phyloP scores from a whole-genome alignment of 305 asterid species.

The Fraxinus floribunda region DNA sequence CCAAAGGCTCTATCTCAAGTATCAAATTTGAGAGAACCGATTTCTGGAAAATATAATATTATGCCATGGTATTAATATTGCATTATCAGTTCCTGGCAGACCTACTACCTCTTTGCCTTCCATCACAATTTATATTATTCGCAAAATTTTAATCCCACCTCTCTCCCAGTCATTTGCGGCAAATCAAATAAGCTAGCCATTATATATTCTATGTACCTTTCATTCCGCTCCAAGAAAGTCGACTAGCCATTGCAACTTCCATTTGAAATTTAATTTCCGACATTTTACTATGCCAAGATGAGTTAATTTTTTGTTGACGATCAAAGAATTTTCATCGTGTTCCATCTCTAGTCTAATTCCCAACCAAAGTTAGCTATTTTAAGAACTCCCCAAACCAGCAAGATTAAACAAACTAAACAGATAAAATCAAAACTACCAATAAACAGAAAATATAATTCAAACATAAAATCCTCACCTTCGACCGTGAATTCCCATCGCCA shows the following conservation, averaged over 20 bases:
- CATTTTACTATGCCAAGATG: not conserved
- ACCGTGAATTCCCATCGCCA: constrained; percentile 38
- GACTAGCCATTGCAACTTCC: not conserved
- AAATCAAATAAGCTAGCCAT: constrained; percentile 9
- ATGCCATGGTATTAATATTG: not conserved
- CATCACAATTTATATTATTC: not conserved
- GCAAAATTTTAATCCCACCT: not conserved
- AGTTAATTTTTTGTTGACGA: not conserved
- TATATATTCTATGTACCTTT: not conserved
- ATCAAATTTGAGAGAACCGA: constrained; percentile 56
- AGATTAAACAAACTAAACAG: not conserved
- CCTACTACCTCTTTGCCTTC: not conserved
- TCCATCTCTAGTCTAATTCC: not conserved
- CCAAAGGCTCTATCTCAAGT: constrained; percentile 88
- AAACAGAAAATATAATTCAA: not conserved
- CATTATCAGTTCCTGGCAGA: not conserved
- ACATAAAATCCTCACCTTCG: constrained; percentile 46
- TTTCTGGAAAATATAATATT: constrained; percentile 45
- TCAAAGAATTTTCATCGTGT: not conserved
- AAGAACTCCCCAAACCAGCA: not conserved
- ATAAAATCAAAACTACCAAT: not conserved
- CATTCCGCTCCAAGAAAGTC: constrained; percentile 2
- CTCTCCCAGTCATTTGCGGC: not conserved
- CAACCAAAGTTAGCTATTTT: not conserved
- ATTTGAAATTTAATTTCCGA: not conserved